A percentile compares a stretch with the other conserved stretches of the same genome.
Evolutionary conservation across 164 flowering plant genomes (phyloP).

Genomic region (Annona cherimola): DNA sequence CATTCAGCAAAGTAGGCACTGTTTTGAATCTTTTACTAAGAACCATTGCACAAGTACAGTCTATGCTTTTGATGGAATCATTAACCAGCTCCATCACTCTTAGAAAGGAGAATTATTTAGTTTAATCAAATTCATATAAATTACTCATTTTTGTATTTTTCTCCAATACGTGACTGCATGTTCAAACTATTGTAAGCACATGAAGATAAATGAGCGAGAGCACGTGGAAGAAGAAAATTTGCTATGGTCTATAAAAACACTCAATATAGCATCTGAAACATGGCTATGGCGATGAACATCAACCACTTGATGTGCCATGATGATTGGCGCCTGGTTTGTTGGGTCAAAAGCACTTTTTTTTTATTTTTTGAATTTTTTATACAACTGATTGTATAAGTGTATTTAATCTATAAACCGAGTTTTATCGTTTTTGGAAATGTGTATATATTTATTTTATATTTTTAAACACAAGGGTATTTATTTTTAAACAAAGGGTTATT

Average conservation of each 20-base stretch:
- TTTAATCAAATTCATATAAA: too few relatives aligned
- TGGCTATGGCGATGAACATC: neutral
- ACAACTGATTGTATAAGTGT: too few relatives aligned
- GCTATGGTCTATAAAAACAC: neutral
- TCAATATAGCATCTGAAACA: neutral
- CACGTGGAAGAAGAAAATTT: neutral
- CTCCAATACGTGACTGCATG: neutral
- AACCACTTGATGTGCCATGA: neutral
- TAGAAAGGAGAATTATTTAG: neutral
- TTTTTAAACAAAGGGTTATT: too few relatives aligned
- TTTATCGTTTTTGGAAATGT: too few relatives aligned
- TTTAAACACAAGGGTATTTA: too few relatives aligned
- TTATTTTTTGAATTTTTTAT: too few relatives aligned
- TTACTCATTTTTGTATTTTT: neutral
- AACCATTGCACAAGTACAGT: neutral
- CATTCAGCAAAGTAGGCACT: neutral
- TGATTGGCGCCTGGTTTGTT: too few relatives aligned
- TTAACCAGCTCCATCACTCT: neutral
- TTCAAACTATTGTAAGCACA: neutral
- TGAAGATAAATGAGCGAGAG: neutral
- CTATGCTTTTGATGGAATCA: neutral
- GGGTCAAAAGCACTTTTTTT: too few relatives aligned
- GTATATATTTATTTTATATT: too few relatives aligned
- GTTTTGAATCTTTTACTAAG: neutral
- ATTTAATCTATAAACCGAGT: too few relatives aligned